A percentile compares a stretch with the other conserved stretches of the same genome.
These are phyloP conservation scores for Diphasiastrum complanatum DNA, from an alignment of 83 land plant species.

Conservation along the genomic window DNA sequence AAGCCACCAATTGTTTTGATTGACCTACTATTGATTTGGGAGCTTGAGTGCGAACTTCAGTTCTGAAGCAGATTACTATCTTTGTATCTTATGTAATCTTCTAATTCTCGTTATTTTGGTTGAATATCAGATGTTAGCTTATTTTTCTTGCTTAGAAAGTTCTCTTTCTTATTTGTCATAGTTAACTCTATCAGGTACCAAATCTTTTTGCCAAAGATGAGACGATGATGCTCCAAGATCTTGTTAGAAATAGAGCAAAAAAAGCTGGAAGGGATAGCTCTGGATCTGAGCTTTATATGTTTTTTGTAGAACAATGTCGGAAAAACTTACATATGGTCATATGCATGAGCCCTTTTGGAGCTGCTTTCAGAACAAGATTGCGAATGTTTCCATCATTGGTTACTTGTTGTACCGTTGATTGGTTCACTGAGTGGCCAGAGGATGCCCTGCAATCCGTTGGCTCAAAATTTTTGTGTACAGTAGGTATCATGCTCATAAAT, in stretches of 20 bases:
- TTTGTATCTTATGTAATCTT: too few relatives aligned
- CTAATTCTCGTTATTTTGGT: too few relatives aligned
- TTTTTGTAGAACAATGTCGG: conserved; percentile 37
- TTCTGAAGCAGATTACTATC: too few relatives aligned
- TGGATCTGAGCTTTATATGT: conserved; percentile 32
- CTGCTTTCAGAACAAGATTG: conserved; percentile 34
- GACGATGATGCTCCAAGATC: conserved; percentile 26
- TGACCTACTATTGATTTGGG: too few relatives aligned
- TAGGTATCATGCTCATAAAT: too few relatives aligned
- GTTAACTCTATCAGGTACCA: conserved; percentile 24
- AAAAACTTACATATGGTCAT: conserved; percentile 41
- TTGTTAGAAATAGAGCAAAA: conserved; percentile 27
- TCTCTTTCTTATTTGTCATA: neutral
- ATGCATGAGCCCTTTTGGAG: conserved; percentile 44
- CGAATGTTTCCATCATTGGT: conserved; percentile 45
- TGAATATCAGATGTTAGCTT: too few relatives aligned
- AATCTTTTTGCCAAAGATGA: conserved; percentile 39
- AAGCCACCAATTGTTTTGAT: too few relatives aligned
- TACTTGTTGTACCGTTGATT: conserved; percentile 41
- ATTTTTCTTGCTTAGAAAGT: too few relatives aligned
- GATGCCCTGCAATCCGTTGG: conserved; percentile 38
- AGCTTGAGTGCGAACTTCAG: too few relatives aligned
- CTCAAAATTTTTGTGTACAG: conserved; percentile 29
- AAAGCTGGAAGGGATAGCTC: conserved; percentile 35
- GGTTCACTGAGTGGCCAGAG: conserved; percentile 48